Evolutionary conservation across 1,284 basidiomycete species (phyloP).

Genomic region (Anthracocystis panici-leucophaei): DNA sequence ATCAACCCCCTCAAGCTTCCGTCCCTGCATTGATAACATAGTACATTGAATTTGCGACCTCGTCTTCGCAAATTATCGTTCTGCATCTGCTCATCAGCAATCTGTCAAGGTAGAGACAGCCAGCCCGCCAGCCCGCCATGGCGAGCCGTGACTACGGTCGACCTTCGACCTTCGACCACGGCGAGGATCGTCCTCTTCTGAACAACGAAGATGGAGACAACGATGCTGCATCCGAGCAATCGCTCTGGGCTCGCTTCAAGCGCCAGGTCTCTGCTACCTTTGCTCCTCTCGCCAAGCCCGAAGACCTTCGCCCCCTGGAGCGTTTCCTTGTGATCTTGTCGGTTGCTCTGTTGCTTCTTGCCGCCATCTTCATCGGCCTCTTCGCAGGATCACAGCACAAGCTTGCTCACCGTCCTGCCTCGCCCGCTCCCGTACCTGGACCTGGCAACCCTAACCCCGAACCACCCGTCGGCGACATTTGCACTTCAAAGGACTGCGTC

Average conservation of each 20-base stretch:
- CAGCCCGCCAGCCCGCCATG: constrained; percentile 18
- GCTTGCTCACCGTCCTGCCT: constrained; percentile 66
- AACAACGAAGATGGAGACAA: constrained; percentile 8
- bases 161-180: constrained; percentile 49
- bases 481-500: constrained; percentile 84
- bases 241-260: constrained; percentile 36
- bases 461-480: constrained; percentile 71
- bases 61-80: no score
- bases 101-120: no score
- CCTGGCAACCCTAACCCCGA: constrained; percentile 62
- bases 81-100: neutral
- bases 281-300: constrained; percentile 71
- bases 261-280: constrained; percentile 48
- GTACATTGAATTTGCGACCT: no score
- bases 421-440: constrained; percentile 39
- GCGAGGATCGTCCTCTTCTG: constrained; percentile 44
- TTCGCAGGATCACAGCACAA: constrained; percentile 73
- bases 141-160: constrained; percentile 45
- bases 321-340: constrained; percentile 82
- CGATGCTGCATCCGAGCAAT: constrained; percentile 12
- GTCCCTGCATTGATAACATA: no score
- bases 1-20: neutral
- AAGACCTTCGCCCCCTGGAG: constrained; percentile 85
- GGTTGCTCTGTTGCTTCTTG: constrained; percentile 82
- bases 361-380: constrained; percentile 88